phyloP scores from a whole-genome alignment of 2,329 filamentous ascomycete species.

The Hypoxylon sp. region DNA sequence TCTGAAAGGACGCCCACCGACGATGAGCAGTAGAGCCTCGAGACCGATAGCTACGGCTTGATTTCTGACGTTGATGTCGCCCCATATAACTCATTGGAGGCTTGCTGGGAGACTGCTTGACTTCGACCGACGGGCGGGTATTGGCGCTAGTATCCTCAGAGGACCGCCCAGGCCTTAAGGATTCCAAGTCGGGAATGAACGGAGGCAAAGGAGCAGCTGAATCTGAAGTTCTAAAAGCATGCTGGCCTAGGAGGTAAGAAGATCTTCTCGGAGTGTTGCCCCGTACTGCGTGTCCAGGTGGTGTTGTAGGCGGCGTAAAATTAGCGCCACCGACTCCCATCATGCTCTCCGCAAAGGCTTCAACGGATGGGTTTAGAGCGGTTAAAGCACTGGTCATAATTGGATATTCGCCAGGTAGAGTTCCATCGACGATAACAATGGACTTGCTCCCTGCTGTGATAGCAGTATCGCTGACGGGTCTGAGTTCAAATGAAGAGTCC shows the following conservation, averaged over 20 bases:
- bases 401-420: constrained; percentile 62
- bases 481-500: constrained; percentile 56
- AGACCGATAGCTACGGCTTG: constrained; percentile 62
- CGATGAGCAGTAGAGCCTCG: constrained; percentile 64
- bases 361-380: constrained; percentile 60
- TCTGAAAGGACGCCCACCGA: constrained; percentile 71
- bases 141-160: constrained; percentile 52
- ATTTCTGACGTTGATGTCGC: constrained; percentile 60
- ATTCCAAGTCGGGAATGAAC: constrained; percentile 61
- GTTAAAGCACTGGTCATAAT: constrained; percentile 64
- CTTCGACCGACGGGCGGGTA: constrained; percentile 48
- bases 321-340: constrained; percentile 60
- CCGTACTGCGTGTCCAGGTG: constrained; percentile 58
- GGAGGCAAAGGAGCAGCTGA: constrained; percentile 59
- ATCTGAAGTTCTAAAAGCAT: constrained; percentile 53
- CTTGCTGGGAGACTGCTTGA: constrained; percentile 48
- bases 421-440: constrained; percentile 86
- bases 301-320: constrained; percentile 71
- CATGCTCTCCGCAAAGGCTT: constrained; percentile 66
- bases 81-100: constrained; percentile 51
- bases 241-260: constrained; percentile 66
- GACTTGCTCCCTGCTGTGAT: constrained; percentile 88
- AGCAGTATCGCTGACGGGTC: constrained; percentile 64
- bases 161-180: constrained; percentile 49
- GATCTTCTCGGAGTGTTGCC: constrained; percentile 63